Evolutionary conservation across 306 rosid species (phyloP), one percentile per base, ranked within the genome.

Genomic region (Cicer judaicum): DNA sequence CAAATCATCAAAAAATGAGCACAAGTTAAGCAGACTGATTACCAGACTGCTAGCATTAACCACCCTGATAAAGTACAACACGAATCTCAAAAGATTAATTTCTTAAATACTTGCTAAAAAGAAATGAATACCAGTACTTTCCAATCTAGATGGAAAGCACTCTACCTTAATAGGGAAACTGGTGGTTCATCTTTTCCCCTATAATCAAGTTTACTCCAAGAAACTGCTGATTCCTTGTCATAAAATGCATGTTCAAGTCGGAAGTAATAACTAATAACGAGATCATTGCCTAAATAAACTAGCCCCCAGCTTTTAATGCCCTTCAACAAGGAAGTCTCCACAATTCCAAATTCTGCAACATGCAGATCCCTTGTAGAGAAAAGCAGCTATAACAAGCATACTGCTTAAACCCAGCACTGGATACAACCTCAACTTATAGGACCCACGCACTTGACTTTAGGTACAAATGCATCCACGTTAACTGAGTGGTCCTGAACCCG

Each of bases 381-480:
- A 59, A 29, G 57, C 47, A 46, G 62, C 64, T 68, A 43, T 8
- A 21, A 10, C 38, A 70, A 64, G 57, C 52, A 13, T 52, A 48
- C 41, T 44, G 19, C 60, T 65, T 19, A 4, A 70, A 13, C 7
- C 81, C n/a, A 19, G 39, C 64, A 66, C 69, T 21, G 46, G 24
- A 79, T 57, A 70, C n/a, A 15, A 64, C 77, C 70, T 76, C 65
- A 83, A 65, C 70, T 75, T 40, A 71, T 67, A 64, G 70, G 82
- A 48, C 56, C 65, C 38, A 79, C 16, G 60, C 62, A 5, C 64
- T 53, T 41, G 50, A 67, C 66, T 64, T 78, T 18, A 57, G 74
- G 67, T 16, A 46, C 43, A 43, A 74, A 66, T 12, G 68, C 65
- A 46, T 71, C 85, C 74, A 39, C 50, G 54, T 72, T 64, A 78